phyloP scores from a whole-genome alignment of 805 yeast species.

The Naumovozyma baii region DNA sequence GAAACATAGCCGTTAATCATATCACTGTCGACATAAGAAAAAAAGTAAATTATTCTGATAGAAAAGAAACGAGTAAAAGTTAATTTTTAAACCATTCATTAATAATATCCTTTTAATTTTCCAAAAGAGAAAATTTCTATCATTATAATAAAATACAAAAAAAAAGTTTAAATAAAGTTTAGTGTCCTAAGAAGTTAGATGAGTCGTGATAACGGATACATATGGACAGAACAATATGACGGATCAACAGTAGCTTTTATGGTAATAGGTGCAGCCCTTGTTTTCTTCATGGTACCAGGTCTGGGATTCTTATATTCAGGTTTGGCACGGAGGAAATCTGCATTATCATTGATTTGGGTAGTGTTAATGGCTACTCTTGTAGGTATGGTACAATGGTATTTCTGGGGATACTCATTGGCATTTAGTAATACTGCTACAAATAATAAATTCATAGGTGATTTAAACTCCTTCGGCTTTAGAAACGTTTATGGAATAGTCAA shows the following conservation, averaged over 20 bases:
- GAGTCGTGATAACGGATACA: conserved; percentile 8
- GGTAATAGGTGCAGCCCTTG: conserved; percentile 56
- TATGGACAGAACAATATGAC: conserved; percentile 34
- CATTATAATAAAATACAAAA: neutral
- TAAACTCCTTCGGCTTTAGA: conserved; percentile 73
- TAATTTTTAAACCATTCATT: neutral
- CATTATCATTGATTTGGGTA: conserved; percentile 75
- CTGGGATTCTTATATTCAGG: conserved; percentile 89
- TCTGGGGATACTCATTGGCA: conserved; percentile 96
- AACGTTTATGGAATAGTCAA: conserved; percentile 44
- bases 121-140: neutral
- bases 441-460: conserved; percentile 80
- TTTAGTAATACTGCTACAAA: conserved; percentile 62
- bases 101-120: neutral
- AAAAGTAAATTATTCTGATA: too few species aligned
- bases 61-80: neutral
- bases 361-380: conserved; percentile 64
- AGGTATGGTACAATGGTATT: conserved; percentile 85
- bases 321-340: conserved; percentile 81
- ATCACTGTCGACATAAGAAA: neutral
- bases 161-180: neutral
- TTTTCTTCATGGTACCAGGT: conserved; percentile 90
- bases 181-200: neutral
- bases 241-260: conserved; percentile 42
- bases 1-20: neutral